Conservation (phyloP, 108 stramenopile genomes). For the Cyclotella baltica region DNA sequence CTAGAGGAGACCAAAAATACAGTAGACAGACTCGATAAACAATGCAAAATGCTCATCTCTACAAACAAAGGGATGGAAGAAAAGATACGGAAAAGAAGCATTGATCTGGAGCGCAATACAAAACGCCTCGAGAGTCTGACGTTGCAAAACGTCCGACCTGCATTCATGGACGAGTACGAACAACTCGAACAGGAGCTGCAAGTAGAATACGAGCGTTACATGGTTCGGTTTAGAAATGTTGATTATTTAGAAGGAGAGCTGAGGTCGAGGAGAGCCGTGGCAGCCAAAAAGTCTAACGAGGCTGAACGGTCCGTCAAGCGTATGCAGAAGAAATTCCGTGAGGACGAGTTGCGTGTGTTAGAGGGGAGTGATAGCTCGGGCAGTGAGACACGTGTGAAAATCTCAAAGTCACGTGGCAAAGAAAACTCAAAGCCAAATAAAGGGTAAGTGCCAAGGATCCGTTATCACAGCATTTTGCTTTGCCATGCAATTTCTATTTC, state of each 20-base stretch:
- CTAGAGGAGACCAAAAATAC: constrained; percentile 34
- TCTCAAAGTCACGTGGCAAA: not conserved
- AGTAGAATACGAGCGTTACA: constrained; percentile 78
- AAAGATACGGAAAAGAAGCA: constrained; percentile 44
- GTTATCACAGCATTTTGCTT: not conserved
- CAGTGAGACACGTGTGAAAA: not conserved
- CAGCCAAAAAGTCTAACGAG: constrained; percentile 54
- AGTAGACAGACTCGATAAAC: constrained; percentile 30
- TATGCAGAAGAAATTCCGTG: constrained; percentile 59
- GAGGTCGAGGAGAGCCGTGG: constrained; percentile 49
- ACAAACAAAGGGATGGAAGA: constrained; percentile 38
- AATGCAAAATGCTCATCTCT: constrained; percentile 42
- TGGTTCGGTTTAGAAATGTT: constrained; percentile 69
- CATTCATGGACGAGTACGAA: constrained; percentile 91
- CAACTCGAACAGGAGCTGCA: constrained; percentile 82
- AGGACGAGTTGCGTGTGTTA: constrained; percentile 57
- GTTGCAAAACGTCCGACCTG: constrained; percentile 69
- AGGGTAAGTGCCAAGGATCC: not conserved
- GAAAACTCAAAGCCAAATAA: constrained; percentile 4
- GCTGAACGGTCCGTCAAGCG: constrained; percentile 64
- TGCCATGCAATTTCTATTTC: not conserved
- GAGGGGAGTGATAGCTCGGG: constrained; percentile 24
- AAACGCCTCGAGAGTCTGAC: constrained; percentile 43
- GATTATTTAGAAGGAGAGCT: constrained; percentile 86
- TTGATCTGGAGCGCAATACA: constrained; percentile 45